Evolutionary conservation across 768 basidiomycete species (phyloP), one percentile per base, ranked within the genome.

Genomic region (Podaxis sp.): DNA sequence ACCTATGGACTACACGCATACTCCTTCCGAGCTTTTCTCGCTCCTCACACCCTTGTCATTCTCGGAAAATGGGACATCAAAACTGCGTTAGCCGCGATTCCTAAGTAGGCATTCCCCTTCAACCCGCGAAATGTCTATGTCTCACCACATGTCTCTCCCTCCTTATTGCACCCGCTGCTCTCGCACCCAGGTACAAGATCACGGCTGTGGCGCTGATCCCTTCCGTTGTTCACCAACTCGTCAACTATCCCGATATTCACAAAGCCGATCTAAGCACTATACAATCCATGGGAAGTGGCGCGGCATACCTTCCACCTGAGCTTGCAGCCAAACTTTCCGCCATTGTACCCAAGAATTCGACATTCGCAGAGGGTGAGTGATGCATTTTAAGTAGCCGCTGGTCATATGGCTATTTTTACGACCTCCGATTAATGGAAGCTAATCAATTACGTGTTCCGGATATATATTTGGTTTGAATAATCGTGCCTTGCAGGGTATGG

Each of bases 301-400:
- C 87, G 0, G 89, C 90, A 1, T 85, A 89, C 68, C 81, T 91
- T 22, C 87, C 90, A 0, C 80, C 82, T 1, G 76, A 83, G 19
- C 76, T 92, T 6, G 75, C 74, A 0, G 70, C 73, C 17, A 80
- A 79, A 57, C 68, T 88, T 13, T 54, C 68, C n/a, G 53, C 69
- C 53, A 51, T 84, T 4, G 61, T 81, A 12, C 75, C 80, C 0
- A 63, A 68, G 28, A 72, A 77, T 4, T 68, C 72, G 0, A 65
- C 69, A 0, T 69, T 84, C 6, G 51, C 64, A 0, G 83, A 85
- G 78, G 88, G 87, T 87, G 49, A 9, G 76, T 52, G 33, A 12
- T 26, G 2, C 40, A 3, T 3, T 12, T 8, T 51, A 22, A 49
- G 6, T 46, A 46, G 15, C 44, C 19, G 15, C 44, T 46, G 13